A percentile compares a stretch with the other conserved stretches of the same genome.
Evolutionary conservation across 1,284 basidiomycete genomes (phyloP).

Genomic region (Ustilago hordei): DNA sequence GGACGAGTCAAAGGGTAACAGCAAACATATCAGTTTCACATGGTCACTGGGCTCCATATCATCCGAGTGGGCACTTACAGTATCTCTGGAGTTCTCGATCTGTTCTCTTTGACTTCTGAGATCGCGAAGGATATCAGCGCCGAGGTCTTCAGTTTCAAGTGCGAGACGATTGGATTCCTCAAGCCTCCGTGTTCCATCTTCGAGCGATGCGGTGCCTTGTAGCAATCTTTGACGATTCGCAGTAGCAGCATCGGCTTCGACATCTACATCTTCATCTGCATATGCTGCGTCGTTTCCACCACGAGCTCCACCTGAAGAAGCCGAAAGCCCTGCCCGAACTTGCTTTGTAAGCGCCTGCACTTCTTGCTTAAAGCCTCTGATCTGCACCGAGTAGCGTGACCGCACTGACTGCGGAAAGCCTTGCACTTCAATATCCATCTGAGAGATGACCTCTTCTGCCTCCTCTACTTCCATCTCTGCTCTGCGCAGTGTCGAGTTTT

Average conservation of each 20-base stretch:
- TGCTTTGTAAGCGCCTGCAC: slow-evolving; percentile 57
- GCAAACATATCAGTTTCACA: not conserved
- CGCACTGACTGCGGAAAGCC: slow-evolving; percentile 80
- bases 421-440: slow-evolving; percentile 99
- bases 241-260: slow-evolving; percentile 47
- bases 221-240: slow-evolving; percentile 71
- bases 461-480: slow-evolving; percentile 97
- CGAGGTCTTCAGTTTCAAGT: slow-evolving; percentile 94
- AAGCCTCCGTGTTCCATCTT: slow-evolving; percentile 75
- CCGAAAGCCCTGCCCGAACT: slow-evolving; percentile 31
- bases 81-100: slow-evolving; percentile 92
- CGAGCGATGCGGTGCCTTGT: slow-evolving; percentile 70
- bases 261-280: slow-evolving; percentile 46
- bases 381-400: slow-evolving; percentile 54
- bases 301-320: slow-evolving; percentile 13
- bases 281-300: slow-evolving; percentile 35
- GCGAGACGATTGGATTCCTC: slow-evolving; percentile 92
- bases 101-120: slow-evolving; percentile 90
- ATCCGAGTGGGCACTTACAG: slow-evolving; percentile 73
- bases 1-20: too few relatives aligned
- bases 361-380: slow-evolving; percentile 55
- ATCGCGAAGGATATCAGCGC: slow-evolving; percentile 89
- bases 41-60: not conserved
- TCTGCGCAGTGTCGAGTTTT: slow-evolving; percentile 83
- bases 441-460: slow-evolving; percentile 92